Evolutionary conservation across 345 rosid species (phyloP), one percentile per base, ranked within the genome.

Genomic region (Moringa oleifera): DNA sequence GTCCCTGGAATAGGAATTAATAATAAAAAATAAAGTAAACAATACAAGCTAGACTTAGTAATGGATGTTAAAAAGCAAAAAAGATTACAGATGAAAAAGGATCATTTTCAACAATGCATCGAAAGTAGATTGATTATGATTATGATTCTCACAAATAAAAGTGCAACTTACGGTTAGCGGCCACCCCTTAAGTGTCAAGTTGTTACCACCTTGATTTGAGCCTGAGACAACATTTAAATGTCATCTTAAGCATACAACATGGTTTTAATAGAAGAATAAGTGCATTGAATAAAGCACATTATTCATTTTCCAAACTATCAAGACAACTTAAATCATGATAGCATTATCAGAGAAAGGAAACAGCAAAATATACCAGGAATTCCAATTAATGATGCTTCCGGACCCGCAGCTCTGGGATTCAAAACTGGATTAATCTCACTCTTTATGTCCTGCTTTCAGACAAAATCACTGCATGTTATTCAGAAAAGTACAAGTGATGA

Each of bases 181-280:
- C 91, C 96, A 90, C 63, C 98, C 98, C 82, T 86, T 93, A 70
- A 93, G 73, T 36, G 98, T 88, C 73, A 93, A 78, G 81, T 86
- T 90, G 75, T 78, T 93, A 63, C 86, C 81, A 53, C 85, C 92
- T 75, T 90, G 97, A 79, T 80, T 90, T 68, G 97, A 86, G 68
- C 99, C 99, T 90, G 83, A 65, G 66, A 76, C 51, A 77, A 56
- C 50, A 67, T 17, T 36, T 4, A 68, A 37, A 62, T 19, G 49
- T 19, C 37, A 21, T 0, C 0, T 20, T 24, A 53, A 6, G 12
- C 6, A 41, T 16, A 41, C 47, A 41, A 41, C 1, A 11, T 11
- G 11, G 5, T 11, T 33, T 33, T 11, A 4, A 33, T 33, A 33
- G 37, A 33, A 4, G 37, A 33, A 33, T 33, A 33, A 33, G 11